Conservation (phyloP, 129 eudicot species). For the Flaveria bidentis region DNA sequence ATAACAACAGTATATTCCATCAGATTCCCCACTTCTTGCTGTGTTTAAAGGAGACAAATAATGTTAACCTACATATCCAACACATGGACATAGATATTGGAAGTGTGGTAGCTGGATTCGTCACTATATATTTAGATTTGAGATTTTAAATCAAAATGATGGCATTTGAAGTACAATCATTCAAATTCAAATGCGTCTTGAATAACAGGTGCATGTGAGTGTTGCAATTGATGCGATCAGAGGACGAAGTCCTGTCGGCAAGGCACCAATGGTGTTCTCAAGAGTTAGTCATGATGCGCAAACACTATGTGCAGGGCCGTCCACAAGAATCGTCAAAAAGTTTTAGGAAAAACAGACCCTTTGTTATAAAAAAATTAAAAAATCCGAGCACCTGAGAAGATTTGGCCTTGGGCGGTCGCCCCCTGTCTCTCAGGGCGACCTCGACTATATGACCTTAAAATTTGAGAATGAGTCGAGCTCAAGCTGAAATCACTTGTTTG, state of each 20-base stretch:
- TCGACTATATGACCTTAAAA: slow-evolving; percentile 9
- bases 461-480: background rate
- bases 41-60: slow-evolving; percentile 12
- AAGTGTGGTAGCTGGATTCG: background rate
- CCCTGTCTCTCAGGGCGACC: too few species aligned
- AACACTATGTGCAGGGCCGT: background rate
- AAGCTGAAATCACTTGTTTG: too few species aligned
- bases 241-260: slow-evolving; percentile 5
- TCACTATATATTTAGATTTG: background rate
- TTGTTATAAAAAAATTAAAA: too few species aligned
- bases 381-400: too few species aligned
- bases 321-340: too few species aligned
- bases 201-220: background rate
- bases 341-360: too few species aligned
- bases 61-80: background rate
- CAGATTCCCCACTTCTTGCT: background rate
- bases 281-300: background rate
- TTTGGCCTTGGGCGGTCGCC: too few species aligned
- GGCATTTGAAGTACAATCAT: background rate
- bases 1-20: background rate
- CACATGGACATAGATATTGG: background rate
- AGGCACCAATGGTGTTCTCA: background rate
- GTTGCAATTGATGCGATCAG: background rate
- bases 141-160: background rate
- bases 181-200: slow-evolving; percentile 10